Evolutionary conservation across 164 flowering plant species (phyloP).

Genomic region (Vitis labrusca): DNA sequence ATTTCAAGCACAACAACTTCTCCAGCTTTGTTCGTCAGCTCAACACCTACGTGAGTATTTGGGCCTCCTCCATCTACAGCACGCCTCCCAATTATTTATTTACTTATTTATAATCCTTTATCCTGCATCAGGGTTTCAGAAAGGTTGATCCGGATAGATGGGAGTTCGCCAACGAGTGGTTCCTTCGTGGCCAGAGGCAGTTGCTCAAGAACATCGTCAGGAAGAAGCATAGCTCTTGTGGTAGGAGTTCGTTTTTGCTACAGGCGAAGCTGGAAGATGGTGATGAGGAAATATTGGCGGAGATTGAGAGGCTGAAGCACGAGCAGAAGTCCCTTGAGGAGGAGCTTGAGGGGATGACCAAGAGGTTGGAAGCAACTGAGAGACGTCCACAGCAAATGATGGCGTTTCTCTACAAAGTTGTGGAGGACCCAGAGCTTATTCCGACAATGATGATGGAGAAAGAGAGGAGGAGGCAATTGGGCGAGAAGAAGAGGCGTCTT

Average conservation of each 20-base stretch:
- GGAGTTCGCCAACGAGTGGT: constrained; percentile 89
- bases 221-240: constrained; percentile 30
- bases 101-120: not conserved
- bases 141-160: constrained; percentile 87
- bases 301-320: constrained; percentile 54
- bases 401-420: constrained; percentile 72
- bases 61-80: not conserved
- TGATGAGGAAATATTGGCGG: constrained; percentile 48
- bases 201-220: constrained; percentile 62
- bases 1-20: constrained; percentile 96
- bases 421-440: constrained; percentile 65
- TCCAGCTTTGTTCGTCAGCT: constrained; percentile 93
- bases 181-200: constrained; percentile 73
- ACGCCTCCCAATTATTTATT: not conserved
- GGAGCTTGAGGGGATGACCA: constrained; percentile 58
- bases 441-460: constrained; percentile 52
- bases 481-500: constrained; percentile 43
- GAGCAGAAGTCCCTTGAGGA: constrained; percentile 63
- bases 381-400: constrained; percentile 84
- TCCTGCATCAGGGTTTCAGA: constrained; percentile 56
- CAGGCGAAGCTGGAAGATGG: constrained; percentile 26
- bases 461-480: constrained; percentile 19
- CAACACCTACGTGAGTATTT: constrained; percentile 75
- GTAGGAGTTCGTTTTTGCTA: not conserved
- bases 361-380: constrained; percentile 73